These are phyloP conservation scores for Paxillus involutus DNA, from an alignment of 768 basidiomycete genomes.

Conservation along the genomic window DNA sequence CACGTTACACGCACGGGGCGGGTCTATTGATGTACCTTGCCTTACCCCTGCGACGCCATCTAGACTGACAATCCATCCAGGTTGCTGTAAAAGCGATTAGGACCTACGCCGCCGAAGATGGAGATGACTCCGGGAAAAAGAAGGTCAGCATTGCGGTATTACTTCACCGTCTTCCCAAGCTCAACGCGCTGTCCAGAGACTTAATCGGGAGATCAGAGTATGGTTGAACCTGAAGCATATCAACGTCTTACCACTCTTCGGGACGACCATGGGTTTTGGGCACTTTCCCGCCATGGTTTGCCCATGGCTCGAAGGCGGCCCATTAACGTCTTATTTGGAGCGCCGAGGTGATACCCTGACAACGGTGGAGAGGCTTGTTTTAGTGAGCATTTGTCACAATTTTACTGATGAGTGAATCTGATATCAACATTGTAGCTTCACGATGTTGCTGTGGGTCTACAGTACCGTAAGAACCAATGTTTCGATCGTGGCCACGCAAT, in stretches of 20 bases:
- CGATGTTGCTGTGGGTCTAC: slow-evolving; percentile 4
- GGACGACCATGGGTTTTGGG: slow-evolving; percentile 18
- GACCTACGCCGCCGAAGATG: not conserved
- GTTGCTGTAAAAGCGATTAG: slow-evolving; percentile 1
- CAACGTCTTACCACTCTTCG: slow-evolving; percentile 20
- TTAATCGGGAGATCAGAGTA: slow-evolving; percentile 17
- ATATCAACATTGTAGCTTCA: not conserved
- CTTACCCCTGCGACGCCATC: not conserved
- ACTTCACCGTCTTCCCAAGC: not conserved
- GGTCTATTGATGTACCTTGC: not conserved
- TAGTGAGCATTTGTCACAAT: not conserved
- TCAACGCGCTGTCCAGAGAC: slow-evolving; percentile 4
- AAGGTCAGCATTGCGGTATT: not conserved
- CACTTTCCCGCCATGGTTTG: slow-evolving; percentile 19
- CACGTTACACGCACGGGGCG: not conserved
- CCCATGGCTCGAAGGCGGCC: slow-evolving; percentile 16
- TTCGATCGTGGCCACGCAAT: not conserved
- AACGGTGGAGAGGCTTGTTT: not conserved
- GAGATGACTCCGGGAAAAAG: not conserved
- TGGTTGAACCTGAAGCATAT: slow-evolving; percentile 18
- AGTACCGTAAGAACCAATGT: not conserved
- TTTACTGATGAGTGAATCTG: too few species aligned
- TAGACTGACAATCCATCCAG: not conserved
- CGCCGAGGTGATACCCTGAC: not conserved
- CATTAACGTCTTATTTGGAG: slow-evolving; percentile 14